Percentiles rank a stretch among this genome's conserved stretches.
These are phyloP conservation scores for Pythium phragmiticola DNA, from an alignment of 352 stramenopile species.

Conservation along the genomic window DNA sequence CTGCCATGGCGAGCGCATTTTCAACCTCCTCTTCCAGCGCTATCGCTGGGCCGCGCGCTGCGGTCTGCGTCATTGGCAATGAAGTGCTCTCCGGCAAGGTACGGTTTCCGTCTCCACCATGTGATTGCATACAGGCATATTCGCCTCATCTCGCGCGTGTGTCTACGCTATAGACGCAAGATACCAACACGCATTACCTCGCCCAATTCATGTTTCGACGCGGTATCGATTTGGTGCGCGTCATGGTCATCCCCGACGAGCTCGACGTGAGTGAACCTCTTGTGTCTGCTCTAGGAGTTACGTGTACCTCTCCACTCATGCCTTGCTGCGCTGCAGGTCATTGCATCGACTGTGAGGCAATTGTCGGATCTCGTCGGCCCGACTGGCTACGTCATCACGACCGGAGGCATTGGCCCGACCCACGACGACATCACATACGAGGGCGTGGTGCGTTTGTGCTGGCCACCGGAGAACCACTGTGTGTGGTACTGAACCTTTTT, in stretches of 20 bases:
- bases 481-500: background rate
- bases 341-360: slow-evolving; percentile 65
- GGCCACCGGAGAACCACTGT: background rate
- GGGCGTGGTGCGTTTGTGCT: slow-evolving; percentile 49
- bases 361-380: slow-evolving; percentile 71
- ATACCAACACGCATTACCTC: slow-evolving; percentile 51
- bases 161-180: slow-evolving; percentile 29
- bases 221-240: slow-evolving; percentile 69
- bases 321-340: slow-evolving; percentile 33
- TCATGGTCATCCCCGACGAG: slow-evolving; percentile 77
- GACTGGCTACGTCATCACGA: slow-evolving; percentile 84
- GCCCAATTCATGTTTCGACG: slow-evolving; percentile 78
- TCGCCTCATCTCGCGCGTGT: background rate
- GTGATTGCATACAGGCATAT: background rate
- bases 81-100: slow-evolving; percentile 46
- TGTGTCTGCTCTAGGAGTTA: too few species aligned
- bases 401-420: slow-evolving; percentile 79
- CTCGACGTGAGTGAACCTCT: slow-evolving; percentile 38
- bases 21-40: slow-evolving; percentile 4
- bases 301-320: background rate
- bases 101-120: background rate
- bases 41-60: slow-evolving; percentile 29
- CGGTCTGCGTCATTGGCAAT: slow-evolving; percentile 41
- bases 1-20: slow-evolving; percentile 5
- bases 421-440: slow-evolving; percentile 90